phyloP scores from a whole-genome alignment of 2,329 filamentous ascomycete genomes.

The Onygenales sp. region DNA sequence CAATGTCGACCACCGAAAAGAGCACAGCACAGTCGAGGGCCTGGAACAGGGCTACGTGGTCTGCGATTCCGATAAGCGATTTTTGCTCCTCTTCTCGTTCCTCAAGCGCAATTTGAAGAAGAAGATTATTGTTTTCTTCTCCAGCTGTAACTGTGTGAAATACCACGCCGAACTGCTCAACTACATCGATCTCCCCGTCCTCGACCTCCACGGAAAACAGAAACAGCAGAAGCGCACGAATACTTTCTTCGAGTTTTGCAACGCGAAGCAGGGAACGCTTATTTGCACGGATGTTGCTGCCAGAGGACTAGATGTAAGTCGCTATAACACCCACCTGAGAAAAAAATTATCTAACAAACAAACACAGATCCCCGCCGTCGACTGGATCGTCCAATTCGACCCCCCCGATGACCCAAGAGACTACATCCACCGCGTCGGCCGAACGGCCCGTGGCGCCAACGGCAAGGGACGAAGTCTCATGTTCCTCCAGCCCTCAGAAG shows the following conservation, averaged over 20 bases:
- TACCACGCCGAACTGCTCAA: conserved; percentile 94
- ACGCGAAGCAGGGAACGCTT: conserved; percentile 72
- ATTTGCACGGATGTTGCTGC: conserved; percentile 97
- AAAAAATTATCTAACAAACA: background rate
- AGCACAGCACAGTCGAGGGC: conserved; percentile 85
- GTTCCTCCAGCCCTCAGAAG: conserved; percentile 85
- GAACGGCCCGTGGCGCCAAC: conserved; percentile 77
- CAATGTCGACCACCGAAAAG: conserved; percentile 85
- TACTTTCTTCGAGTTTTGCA: conserved; percentile 94
- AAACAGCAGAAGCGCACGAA: conserved; percentile 99
- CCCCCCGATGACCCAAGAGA: conserved; percentile 83
- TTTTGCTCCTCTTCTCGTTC: conserved; percentile 89
- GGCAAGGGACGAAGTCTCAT: conserved; percentile 81
- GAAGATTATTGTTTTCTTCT: conserved; percentile 97
- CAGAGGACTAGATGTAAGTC: conserved; percentile 71
- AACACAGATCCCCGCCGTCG: conserved; percentile 74
- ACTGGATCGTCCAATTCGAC: conserved; percentile 95
- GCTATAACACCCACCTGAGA: background rate
- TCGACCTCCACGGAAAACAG: conserved; percentile 86
- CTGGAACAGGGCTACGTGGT: conserved; percentile 94
- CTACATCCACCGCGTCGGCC: conserved; percentile 93
- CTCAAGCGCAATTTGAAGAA: conserved; percentile 86
- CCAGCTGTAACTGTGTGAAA: conserved; percentile 84
- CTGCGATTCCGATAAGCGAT: conserved; percentile 87
- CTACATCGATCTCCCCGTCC: conserved; percentile 87